A percentile compares a stretch with the other conserved stretches of the same genome.
Evolutionary conservation across 345 rosid genomes (phyloP).

Genomic region (Psidium friedrichsthalianum): DNA sequence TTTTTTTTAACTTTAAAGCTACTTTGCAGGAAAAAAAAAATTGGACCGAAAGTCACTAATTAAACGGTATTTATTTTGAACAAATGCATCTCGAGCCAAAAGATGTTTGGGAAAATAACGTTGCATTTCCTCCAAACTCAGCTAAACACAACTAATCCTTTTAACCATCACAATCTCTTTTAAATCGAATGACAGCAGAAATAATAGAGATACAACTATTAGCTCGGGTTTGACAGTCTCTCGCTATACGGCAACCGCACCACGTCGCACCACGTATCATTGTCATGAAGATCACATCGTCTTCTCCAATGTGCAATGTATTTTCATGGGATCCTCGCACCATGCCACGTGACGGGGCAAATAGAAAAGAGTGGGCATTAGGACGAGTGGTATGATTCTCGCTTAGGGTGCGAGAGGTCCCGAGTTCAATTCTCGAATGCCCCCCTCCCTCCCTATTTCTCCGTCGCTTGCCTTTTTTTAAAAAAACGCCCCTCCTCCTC

Average conservation of each 20-base stretch:
- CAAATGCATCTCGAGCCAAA: neutral
- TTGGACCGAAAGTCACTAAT: neutral
- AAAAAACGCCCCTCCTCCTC: no score
- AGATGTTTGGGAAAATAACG: neutral
- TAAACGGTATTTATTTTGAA: neutral
- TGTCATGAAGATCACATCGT: no score
- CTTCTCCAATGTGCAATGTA: neutral
- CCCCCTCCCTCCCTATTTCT: neutral
- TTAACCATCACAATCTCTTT: neutral
- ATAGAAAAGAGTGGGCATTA: no score
- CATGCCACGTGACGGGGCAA: neutral
- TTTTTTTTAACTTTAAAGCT: neutral
- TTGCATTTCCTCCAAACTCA: neutral
- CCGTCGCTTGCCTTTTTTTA: no score
- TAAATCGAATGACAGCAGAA: neutral
- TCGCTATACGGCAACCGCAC: no score
- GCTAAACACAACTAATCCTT: neutral
- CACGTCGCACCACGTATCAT: no score
- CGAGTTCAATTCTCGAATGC: conserved; percentile 75
- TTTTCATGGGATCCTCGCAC: neutral
- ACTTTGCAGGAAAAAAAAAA: neutral
- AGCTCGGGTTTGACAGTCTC: no score
- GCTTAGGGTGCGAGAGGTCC: conserved; percentile 88
- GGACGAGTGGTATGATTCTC: conserved; percentile 91
- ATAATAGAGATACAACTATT: neutral